Percentiles rank a stretch among this genome's conserved stretches.
These are phyloP conservation scores for Hypocrella siamensis DNA, from an alignment of 2,329 filamentous ascomycete species.

Conservation along the genomic window DNA sequence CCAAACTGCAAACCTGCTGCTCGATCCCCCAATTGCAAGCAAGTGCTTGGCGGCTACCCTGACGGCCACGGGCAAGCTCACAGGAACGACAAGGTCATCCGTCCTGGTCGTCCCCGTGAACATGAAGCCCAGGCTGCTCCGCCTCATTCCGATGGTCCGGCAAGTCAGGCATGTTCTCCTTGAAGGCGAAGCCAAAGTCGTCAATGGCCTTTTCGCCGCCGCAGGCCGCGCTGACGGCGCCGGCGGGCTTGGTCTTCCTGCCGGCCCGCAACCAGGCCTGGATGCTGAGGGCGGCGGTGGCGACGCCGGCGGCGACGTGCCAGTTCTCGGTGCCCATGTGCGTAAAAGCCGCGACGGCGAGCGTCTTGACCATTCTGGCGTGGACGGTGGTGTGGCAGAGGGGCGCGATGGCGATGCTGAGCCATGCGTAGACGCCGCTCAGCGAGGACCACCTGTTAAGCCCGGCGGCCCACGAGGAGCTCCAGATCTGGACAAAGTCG, in stretches of 20 bases:
- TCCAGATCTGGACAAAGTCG: constrained; percentile 29
- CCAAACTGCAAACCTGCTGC: too few species aligned
- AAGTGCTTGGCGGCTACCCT: too few species aligned
- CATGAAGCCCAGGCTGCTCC: too few species aligned
- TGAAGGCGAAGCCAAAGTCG: constrained; percentile 11
- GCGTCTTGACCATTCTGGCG: constrained; percentile 28
- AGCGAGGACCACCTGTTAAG: constrained; percentile 28
- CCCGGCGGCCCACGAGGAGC: constrained; percentile 28
- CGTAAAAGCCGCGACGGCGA: constrained; percentile 25
- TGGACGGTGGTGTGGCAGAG: constrained; percentile 21
- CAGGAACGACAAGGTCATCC: too few species aligned
- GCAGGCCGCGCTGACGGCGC: constrained; percentile 6
- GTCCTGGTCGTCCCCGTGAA: too few species aligned
- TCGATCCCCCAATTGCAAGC: too few species aligned
- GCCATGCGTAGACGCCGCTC: constrained; percentile 33
- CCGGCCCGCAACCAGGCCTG: constrained; percentile 25
- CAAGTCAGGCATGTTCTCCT: constrained; percentile 9
- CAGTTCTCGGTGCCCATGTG: constrained; percentile 33
- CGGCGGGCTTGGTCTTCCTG: constrained; percentile 1
- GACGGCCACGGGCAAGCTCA: too few species aligned
- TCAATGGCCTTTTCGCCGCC: constrained; percentile 11
- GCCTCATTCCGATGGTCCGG: constrained; percentile 5
- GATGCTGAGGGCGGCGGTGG: constrained; percentile 20
- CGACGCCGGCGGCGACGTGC: constrained; percentile 24
- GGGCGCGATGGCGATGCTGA: constrained; percentile 25